Evolutionary conservation across 148 eudicot species (phyloP).

Genomic region (Vaccinium macrocarpon): DNA sequence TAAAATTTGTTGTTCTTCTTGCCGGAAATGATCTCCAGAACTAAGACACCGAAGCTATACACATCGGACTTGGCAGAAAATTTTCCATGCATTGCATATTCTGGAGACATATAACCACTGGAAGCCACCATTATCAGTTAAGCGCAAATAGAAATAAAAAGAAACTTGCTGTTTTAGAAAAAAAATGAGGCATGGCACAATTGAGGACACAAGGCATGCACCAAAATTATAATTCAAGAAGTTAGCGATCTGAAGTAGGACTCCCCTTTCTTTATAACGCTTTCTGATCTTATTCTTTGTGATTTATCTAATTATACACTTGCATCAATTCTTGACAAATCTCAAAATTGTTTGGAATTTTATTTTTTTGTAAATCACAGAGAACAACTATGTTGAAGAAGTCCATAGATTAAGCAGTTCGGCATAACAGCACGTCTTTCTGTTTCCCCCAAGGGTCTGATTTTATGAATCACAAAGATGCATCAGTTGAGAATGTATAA

Average conservation of each 20-base stretch:
- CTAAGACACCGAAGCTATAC: constrained; percentile 51
- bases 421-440: not conserved
- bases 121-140: not conserved
- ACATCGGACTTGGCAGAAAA: constrained; percentile 57
- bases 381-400: not conserved
- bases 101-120: constrained; percentile 28
- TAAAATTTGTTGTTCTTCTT: constrained; percentile 24
- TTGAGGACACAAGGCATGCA: not conserved
- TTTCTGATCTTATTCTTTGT: no score
- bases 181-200: not conserved
- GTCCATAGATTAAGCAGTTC: not conserved
- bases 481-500: not conserved
- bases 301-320: no score
- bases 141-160: not conserved
- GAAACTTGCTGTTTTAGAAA: not conserved
- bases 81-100: constrained; percentile 46
- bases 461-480: not conserved
- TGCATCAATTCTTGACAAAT: no score
- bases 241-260: not conserved
- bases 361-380: not conserved
- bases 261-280: not conserved
- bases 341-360: not conserved
- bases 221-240: not conserved
- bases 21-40: constrained; percentile 38
- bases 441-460: not conserved